A percentile compares a stretch with the other conserved stretches of the same genome.
phyloP scores from a whole-genome alignment of 345 rosid species.

The Triadica sebifera region DNA sequence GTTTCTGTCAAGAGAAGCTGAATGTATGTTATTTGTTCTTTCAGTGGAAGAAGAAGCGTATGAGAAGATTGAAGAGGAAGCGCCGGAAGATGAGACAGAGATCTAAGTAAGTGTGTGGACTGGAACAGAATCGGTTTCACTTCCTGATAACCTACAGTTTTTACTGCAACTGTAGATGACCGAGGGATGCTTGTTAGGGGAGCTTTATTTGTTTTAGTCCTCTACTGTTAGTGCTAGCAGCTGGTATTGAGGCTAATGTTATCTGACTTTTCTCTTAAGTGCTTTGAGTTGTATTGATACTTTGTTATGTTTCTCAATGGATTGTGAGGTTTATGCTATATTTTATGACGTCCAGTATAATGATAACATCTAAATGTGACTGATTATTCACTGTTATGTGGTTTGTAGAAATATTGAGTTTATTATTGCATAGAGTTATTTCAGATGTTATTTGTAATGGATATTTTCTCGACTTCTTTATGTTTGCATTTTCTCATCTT shows the following conservation, averaged over 20 bases:
- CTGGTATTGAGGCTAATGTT: not conserved
- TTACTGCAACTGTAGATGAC: not conserved
- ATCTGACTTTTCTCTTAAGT: not conserved
- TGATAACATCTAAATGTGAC: no score
- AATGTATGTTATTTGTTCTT: not conserved
- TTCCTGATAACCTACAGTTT: not conserved
- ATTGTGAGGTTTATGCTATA: not conserved
- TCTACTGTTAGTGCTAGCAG: slow-evolving; percentile 8
- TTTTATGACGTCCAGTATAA: not conserved
- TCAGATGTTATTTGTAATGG: no score
- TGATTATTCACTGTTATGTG: no score
- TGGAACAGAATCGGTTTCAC: not conserved
- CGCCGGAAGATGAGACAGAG: slow-evolving; percentile 63
- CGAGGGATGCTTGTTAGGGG: not conserved
- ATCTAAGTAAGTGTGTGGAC: slow-evolving; percentile 35
- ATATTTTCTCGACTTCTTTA: no score
- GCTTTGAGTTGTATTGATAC: not conserved
- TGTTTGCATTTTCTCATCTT: no score
- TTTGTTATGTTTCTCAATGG: not conserved
- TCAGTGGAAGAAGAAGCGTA: slow-evolving; percentile 60
- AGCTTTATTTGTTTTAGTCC: slow-evolving; percentile 4
- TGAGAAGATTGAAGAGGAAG: slow-evolving; percentile 59
- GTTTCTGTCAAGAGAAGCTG: no score
- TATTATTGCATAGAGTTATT: no score
- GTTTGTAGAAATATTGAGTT: no score